Conservation (phyloP, 495 filamentous ascomycete genomes). For the Penicillium simplicissimum region DNA sequence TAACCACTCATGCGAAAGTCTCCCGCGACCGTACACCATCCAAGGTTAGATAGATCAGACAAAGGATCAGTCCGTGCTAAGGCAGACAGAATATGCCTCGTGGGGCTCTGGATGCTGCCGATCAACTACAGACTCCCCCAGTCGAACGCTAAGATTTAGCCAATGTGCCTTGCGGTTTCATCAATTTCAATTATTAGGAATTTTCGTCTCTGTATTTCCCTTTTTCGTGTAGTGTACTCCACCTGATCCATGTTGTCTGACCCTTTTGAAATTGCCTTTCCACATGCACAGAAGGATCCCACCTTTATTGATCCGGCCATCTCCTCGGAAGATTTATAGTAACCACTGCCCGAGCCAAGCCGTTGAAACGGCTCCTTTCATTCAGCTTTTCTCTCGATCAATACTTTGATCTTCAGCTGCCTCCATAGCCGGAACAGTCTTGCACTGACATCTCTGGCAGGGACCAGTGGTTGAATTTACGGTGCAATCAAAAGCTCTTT, state of each 20-base stretch:
- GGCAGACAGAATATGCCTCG: neutral
- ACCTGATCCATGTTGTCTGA: neutral
- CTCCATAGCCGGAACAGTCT: neutral
- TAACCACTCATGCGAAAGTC: too few species aligned
- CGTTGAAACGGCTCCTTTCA: neutral
- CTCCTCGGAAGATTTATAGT: conserved; percentile 13
- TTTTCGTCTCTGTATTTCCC: neutral
- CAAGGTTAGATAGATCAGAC: too few species aligned
- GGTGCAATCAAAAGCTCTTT: neutral
- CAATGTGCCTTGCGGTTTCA: conserved; percentile 3
- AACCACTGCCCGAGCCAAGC: neutral
- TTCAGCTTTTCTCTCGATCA: conserved; percentile 1
- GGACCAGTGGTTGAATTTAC: too few species aligned
- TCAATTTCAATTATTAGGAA: neutral
- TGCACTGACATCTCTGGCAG: too few species aligned
- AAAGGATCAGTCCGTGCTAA: neutral
- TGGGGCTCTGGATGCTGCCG: neutral
- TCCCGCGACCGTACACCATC: too few species aligned
- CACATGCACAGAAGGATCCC: conserved; percentile 4
- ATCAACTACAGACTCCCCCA: conserved; percentile 1
- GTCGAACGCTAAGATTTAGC: conserved; percentile 1
- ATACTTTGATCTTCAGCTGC: neutral
- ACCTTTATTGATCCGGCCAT: conserved; percentile 11
- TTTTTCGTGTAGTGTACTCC: neutral
- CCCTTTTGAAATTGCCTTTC: conserved; percentile 11